Conservation (phyloP, 768 basidiomycete species). For the Butyriboletus loyo region DNA sequence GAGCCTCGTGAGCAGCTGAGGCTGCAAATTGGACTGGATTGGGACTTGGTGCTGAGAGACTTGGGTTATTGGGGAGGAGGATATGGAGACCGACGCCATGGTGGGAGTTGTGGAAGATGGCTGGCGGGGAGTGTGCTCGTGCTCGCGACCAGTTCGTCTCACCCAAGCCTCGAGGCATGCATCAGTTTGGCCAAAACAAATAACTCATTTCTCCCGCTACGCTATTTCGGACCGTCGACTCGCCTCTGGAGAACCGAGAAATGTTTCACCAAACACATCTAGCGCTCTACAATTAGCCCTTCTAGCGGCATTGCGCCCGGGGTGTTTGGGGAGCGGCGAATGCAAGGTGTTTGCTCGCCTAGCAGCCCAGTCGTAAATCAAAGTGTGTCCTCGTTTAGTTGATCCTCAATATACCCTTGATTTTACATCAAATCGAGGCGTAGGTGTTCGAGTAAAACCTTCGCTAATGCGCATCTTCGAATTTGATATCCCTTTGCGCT, state of each 20-base stretch:
- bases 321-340: neutral
- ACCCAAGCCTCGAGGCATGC: conserved; percentile 30
- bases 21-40: conserved; percentile 70
- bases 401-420: conserved; percentile 6
- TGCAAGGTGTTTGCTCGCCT: neutral
- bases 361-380: neutral
- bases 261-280: too few relatives aligned
- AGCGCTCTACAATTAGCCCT: neutral
- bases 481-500: conserved; percentile 21
- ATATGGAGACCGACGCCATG: conserved; percentile 40
- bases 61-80: conserved; percentile 57
- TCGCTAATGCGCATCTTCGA: conserved; percentile 5
- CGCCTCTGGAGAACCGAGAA: neutral
- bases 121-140: conserved; percentile 9
- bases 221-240: neutral
- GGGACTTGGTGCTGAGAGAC: conserved; percentile 53
- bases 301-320: neutral
- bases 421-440: conserved; percentile 11
- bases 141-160: conserved; percentile 18
- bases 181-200: conserved; percentile 32
- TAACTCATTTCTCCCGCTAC: conserved; percentile 8
- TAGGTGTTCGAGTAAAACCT: neutral
- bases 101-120: conserved; percentile 17
- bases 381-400: conserved; percentile 6
- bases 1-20: conserved; percentile 83